phyloP scores from a whole-genome alignment of 2,329 filamentous ascomycete species.

The Cladosporium sp. region DNA sequence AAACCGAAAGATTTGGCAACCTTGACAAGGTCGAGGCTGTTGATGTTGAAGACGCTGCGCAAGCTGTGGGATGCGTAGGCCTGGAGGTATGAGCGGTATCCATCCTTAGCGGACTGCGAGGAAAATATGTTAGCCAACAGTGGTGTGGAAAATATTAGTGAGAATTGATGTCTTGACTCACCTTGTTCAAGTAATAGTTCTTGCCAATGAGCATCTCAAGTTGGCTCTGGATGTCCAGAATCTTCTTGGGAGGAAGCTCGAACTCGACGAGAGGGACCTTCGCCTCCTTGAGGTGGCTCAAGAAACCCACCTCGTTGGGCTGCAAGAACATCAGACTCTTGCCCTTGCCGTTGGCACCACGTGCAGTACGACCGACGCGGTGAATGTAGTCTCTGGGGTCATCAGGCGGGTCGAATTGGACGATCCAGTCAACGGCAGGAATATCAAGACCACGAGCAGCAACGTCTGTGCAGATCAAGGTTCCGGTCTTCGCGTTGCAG shows the following conservation, averaged over 20 bases:
- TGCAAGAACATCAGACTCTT: constrained; percentile 91
- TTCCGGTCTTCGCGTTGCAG: constrained; percentile 79
- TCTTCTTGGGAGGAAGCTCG: constrained; percentile 89
- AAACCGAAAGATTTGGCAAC: constrained; percentile 86
- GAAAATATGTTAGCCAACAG: background rate
- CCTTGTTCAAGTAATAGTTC: constrained; percentile 97
- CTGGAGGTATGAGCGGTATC: constrained; percentile 88
- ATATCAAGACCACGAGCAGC: constrained; percentile 95
- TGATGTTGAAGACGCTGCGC: constrained; percentile 80
- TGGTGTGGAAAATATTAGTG: background rate
- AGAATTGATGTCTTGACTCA: constrained; percentile 35
- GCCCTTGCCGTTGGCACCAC: constrained; percentile 80
- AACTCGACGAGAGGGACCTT: constrained; percentile 94
- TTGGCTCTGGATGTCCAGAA: constrained; percentile 76
- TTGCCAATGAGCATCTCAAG: constrained; percentile 91
- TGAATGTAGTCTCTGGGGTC: constrained; percentile 79
- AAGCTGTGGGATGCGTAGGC: constrained; percentile 88
- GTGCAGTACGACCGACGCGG: constrained; percentile 90
- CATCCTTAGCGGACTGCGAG: constrained; percentile 63
- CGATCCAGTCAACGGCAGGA: constrained; percentile 91
- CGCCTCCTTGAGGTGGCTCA: constrained; percentile 86
- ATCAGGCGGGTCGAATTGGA: constrained; percentile 80
- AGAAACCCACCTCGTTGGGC: constrained; percentile 87
- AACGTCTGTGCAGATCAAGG: constrained; percentile 93
- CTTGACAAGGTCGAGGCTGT: constrained; percentile 79